A percentile compares a stretch with the other conserved stretches of the same genome.
Conservation (phyloP, 1,139 yeast genomes). For the Spencermartinsiella ligniputridi region DNA sequence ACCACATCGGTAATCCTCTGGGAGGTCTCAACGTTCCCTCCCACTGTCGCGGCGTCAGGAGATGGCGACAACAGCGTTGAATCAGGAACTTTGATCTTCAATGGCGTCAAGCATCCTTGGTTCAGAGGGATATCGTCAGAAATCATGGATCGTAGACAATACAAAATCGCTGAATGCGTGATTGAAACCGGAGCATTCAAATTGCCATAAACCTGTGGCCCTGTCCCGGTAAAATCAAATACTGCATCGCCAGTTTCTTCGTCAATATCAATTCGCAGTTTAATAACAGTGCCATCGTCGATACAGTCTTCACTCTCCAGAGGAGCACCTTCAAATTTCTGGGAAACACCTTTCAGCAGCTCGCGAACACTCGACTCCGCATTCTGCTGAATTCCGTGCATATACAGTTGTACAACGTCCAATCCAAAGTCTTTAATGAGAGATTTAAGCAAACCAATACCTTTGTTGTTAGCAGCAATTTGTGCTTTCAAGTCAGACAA, state of each 20-base stretch:
- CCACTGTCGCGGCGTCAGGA: conserved; percentile 78
- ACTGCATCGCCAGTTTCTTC: conserved; percentile 44
- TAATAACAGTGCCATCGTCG: conserved; percentile 59
- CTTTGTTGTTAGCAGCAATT: conserved; percentile 63
- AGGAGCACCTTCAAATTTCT: conserved; percentile 32
- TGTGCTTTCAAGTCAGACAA: conserved; percentile 64
- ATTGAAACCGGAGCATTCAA: conserved; percentile 69
- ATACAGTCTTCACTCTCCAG: conserved; percentile 49
- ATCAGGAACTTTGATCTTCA: conserved; percentile 59
- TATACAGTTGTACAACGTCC: conserved; percentile 51
- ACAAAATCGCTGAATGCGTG: conserved; percentile 74
- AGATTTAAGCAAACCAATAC: conserved; percentile 47
- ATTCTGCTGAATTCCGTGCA: conserved; percentile 57
- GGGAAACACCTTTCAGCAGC: conserved; percentile 38
- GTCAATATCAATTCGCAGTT: conserved; percentile 43
- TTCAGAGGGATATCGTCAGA: conserved; percentile 77
- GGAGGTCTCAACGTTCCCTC: conserved; percentile 85
- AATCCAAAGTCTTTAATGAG: conserved; percentile 49
- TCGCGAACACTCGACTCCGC: conserved; percentile 53
- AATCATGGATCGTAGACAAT: conserved; percentile 70
- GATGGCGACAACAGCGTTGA: conserved; percentile 69
- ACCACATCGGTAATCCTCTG: conserved; percentile 80
- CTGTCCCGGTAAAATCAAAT: conserved; percentile 60
- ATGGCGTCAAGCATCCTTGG: conserved; percentile 77
- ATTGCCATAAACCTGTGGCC: conserved; percentile 57